Percentiles rank a stretch among this genome's conserved stretches.
Evolutionary conservation across 2,329 filamentous ascomycete genomes (phyloP).

Genomic region (Penicillium occitanis): DNA sequence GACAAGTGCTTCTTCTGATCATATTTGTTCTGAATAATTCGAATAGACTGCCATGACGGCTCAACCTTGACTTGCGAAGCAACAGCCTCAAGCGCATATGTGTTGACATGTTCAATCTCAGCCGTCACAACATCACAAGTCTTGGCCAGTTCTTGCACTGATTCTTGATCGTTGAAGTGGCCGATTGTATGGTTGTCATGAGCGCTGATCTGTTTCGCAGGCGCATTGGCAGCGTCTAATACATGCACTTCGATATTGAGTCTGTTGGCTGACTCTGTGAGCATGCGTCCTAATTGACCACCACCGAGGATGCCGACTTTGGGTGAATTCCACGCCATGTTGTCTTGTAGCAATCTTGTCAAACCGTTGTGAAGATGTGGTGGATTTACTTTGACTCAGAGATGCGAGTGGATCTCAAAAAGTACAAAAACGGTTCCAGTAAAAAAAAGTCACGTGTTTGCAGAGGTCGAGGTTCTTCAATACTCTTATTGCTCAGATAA

Average conservation of each 20-base stretch:
- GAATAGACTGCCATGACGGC: slow-evolving; percentile 81
- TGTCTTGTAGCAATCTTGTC: background rate
- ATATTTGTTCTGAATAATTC: slow-evolving; percentile 92
- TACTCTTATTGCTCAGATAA: background rate
- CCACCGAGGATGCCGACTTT: slow-evolving; percentile 57
- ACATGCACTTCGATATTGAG: slow-evolving; percentile 77
- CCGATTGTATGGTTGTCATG: slow-evolving; percentile 74
- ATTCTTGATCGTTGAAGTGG: slow-evolving; percentile 79
- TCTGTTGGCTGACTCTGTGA: slow-evolving; percentile 79
- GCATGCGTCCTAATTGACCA: slow-evolving; percentile 88
- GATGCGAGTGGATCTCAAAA: slow-evolving; percentile 20
- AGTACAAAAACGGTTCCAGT: slow-evolving; percentile 7
- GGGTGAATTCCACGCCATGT: slow-evolving; percentile 41
- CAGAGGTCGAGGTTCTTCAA: background rate
- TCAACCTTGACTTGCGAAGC: slow-evolving; percentile 67
- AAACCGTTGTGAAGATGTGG: background rate
- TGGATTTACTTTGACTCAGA: slow-evolving; percentile 4
- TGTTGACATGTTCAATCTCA: slow-evolving; percentile 94
- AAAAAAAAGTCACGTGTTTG: slow-evolving; percentile 13
- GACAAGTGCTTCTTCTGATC: slow-evolving; percentile 79
- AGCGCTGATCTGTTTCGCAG: slow-evolving; percentile 82
- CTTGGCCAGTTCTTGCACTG: slow-evolving; percentile 75
- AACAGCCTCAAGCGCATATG: slow-evolving; percentile 83
- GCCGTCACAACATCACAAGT: slow-evolving; percentile 80
- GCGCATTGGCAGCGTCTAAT: slow-evolving; percentile 72